Percentiles rank a stretch among this genome's conserved stretches.
Evolutionary conservation across 2,329 filamentous ascomycete species (phyloP).

Genomic region (Ophiostoma angusticollis): DNA sequence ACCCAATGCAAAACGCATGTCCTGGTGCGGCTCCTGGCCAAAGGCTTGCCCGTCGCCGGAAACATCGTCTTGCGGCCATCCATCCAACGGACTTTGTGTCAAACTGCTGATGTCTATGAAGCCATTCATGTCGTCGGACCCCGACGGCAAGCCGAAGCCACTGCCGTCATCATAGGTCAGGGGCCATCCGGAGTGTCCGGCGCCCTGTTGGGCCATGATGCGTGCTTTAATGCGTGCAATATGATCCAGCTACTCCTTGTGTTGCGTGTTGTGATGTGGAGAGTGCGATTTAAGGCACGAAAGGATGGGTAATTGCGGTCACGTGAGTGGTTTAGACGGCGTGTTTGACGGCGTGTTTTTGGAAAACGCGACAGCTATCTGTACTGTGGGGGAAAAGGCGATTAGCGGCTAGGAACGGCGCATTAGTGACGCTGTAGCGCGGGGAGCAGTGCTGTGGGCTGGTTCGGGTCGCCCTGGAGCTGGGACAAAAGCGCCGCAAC

Average conservation of each 20-base stretch:
- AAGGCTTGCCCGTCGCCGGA: not conserved
- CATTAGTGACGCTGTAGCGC: too few species aligned
- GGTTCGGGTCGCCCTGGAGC: too few species aligned
- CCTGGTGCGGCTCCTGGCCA: not conserved
- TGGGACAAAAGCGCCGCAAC: too few species aligned
- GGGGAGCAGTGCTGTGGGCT: too few species aligned
- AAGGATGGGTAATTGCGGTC: not conserved
- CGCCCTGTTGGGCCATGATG: constrained; percentile 14
- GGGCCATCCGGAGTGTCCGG: constrained; percentile 10
- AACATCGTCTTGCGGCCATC: constrained; percentile 6
- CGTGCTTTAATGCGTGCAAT: constrained; percentile 1
- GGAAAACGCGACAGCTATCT: too few species aligned
- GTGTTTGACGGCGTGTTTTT: too few species aligned
- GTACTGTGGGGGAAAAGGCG: too few species aligned
- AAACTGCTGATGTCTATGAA: constrained; percentile 10
- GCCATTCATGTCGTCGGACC: constrained; percentile 6
- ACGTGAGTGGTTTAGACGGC: too few species aligned
- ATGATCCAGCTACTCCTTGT: constrained; percentile 3
- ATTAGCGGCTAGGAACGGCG: too few species aligned
- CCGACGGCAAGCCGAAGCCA: constrained; percentile 5
- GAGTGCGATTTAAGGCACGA: not conserved
- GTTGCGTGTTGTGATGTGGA: not conserved
- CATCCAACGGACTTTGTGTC: constrained; percentile 8
- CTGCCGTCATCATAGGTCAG: constrained; percentile 9
- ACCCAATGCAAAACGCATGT: not conserved